Percentiles rank a stretch among this genome's conserved stretches.
These are phyloP conservation scores for Helminthosporium solani DNA, from an alignment of 2,329 filamentous ascomycete genomes.

Conservation along the genomic window DNA sequence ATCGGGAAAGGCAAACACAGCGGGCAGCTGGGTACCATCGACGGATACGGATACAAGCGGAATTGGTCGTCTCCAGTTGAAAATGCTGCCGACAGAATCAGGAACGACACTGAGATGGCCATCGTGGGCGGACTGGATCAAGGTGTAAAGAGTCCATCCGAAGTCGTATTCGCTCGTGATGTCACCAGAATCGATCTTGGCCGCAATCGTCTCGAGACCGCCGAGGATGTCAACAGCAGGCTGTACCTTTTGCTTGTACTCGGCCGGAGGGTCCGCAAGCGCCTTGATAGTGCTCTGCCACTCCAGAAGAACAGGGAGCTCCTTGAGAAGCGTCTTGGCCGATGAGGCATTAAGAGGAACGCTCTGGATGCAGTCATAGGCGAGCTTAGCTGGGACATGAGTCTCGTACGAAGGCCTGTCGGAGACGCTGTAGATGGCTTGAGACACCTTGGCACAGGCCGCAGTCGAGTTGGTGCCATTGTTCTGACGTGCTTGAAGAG, in stretches of 20 bases:
- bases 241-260: constrained; percentile 50
- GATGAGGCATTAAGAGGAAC: constrained; percentile 48
- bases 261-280: constrained; percentile 47
- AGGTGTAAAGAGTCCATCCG: constrained; percentile 53
- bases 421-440: constrained; percentile 27
- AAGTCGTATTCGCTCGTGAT: constrained; percentile 49
- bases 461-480: constrained; percentile 21
- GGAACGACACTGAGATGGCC: constrained; percentile 62
- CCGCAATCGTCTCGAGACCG: constrained; percentile 43
- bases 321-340: constrained; percentile 42
- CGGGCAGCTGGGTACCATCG: constrained; percentile 60
- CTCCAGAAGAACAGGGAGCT: constrained; percentile 46
- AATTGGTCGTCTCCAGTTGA: constrained; percentile 51
- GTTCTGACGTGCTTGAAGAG: constrained; percentile 23
- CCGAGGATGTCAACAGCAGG: constrained; percentile 46
- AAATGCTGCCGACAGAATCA: constrained; percentile 53
- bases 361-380: constrained; percentile 48
- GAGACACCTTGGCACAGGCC: constrained; percentile 37
- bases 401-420: constrained; percentile 6
- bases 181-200: constrained; percentile 37
- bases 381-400: constrained; percentile 46
- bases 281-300: constrained; percentile 51
- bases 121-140: constrained; percentile 61
- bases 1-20: constrained; percentile 57
- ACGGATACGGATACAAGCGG: constrained; percentile 61